Percentiles rank a stretch among this genome's conserved stretches.
These are phyloP conservation scores for Debaryomyces prosopidis DNA, from an alignment of 805 yeast species.

Conservation along the genomic window DNA sequence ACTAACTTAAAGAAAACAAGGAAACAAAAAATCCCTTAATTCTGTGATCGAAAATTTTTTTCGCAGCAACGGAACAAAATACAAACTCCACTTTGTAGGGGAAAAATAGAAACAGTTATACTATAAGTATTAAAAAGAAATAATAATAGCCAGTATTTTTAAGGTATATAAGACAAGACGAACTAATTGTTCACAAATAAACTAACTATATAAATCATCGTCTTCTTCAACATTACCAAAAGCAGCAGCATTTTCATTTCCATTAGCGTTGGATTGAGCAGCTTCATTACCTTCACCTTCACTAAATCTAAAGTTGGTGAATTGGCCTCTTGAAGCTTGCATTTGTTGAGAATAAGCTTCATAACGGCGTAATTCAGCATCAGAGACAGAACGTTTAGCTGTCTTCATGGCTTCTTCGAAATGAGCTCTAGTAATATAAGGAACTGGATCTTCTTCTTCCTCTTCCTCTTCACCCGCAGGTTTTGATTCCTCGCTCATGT, in stretches of 20 bases:
- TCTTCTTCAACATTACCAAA: slow-evolving; percentile 54
- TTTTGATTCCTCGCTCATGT: slow-evolving; percentile 39
- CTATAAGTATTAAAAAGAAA: background rate
- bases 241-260: slow-evolving; percentile 36
- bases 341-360: slow-evolving; percentile 97
- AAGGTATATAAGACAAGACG: background rate
- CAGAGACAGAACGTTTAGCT: slow-evolving; percentile 95
- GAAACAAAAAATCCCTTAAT: background rate
- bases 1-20: no score
- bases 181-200: slow-evolving; percentile 1
- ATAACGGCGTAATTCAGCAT: slow-evolving; percentile 96
- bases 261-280: slow-evolving; percentile 9
- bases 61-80: background rate
- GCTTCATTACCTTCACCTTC: slow-evolving; percentile 40
- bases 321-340: slow-evolving; percentile 94
- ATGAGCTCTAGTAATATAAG: slow-evolving; percentile 89
- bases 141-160: background rate
- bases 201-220: slow-evolving; percentile 64
- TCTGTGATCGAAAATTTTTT: background rate
- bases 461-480: slow-evolving; percentile 47
- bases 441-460: slow-evolving; percentile 90
- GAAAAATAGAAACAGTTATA: background rate
- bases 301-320: slow-evolving; percentile 83
- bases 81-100: no score
- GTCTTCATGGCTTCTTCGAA: slow-evolving; percentile 99